Base-by-base conservation (phyloP, 768 basidiomycete genomes). In the Leccinum variicolor region DNA sequence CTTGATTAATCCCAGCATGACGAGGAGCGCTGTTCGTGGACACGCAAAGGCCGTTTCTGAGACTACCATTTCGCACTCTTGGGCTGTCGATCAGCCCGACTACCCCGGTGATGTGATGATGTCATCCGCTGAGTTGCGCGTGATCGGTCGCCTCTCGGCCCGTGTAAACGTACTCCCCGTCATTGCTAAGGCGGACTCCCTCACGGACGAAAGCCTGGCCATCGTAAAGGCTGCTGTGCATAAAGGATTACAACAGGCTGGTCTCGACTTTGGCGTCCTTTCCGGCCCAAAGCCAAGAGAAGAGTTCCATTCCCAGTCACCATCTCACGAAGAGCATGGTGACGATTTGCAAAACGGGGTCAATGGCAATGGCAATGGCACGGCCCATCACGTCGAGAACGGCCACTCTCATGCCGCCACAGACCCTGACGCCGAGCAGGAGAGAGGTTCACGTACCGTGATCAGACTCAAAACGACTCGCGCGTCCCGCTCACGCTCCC, bases 91-190 rank as follows among this genome's bases (percentile, higher is more conserved):
- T 52, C 82, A 80, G 53, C 69, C 77, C 14, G 79, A 84, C 52
- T 69, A 76, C 54, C 77, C 78, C 26, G 79, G 74, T 11, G 72
- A 77, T 15, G 65, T 88, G 48, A 81, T 84, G 19, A 86, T 94
- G 84, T 84, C 87, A 31, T 87, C 88, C 50, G 81, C 84, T 25
- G 90, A 94, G 69, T 80, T 94, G 62, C 83, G 84, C 52, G 89
- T 92, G 64, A 86, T 94, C 64, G 81, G 82, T 41, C 82, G 92
- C 52, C 81, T 94, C 36, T 80, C 89, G 21, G 78, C 79, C 21
- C 85, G 91, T 56, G 81, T 82, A 58, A 94, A 94, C 66, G 81
- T 94, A 19, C 81, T 94, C 52, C 92, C 92, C 49, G 83, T 94
- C 53, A 81, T 94, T 61, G 87, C 88, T 14, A 87, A 77, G 58